Conservation (phyloP, 495 filamentous ascomycete genomes). For the Trichoderma reesei region DNA sequence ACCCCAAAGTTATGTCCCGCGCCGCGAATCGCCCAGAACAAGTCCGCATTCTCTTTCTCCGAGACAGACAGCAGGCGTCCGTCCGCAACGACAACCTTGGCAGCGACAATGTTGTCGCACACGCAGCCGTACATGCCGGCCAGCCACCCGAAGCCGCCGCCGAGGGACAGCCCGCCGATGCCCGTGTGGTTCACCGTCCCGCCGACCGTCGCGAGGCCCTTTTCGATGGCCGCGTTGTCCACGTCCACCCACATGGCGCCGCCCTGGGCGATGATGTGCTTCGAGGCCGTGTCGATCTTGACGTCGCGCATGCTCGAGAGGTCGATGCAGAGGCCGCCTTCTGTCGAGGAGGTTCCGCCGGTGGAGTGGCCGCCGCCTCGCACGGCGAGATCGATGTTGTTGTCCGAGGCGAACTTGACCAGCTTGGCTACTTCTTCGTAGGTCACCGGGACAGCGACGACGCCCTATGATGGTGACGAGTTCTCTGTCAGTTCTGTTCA, state of each 20-base stretch:
- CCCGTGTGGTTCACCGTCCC: constrained; percentile 53
- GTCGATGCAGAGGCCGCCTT: constrained; percentile 48
- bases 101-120: constrained; percentile 43
- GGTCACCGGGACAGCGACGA: neutral
- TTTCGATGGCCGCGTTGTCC: constrained; percentile 36
- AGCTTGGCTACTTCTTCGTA: constrained; percentile 29
- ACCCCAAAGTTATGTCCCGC: constrained; percentile 43
- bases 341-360: constrained; percentile 29
- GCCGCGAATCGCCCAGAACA: constrained; percentile 28
- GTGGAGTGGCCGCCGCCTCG: constrained; percentile 46
- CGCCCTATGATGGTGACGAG: neutral
- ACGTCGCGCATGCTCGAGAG: constrained; percentile 43
- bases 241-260: constrained; percentile 49
- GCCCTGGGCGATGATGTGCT: constrained; percentile 41
- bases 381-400: constrained; percentile 40
- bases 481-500: neutral
- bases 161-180: constrained; percentile 48
- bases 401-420: constrained; percentile 31
- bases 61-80: constrained; percentile 33
- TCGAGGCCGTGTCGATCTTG: constrained; percentile 30
- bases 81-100: constrained; percentile 42
- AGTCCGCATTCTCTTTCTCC: constrained; percentile 33
- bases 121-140: constrained; percentile 39
- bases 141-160: constrained; percentile 48
- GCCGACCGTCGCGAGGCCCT: constrained; percentile 47